Percentiles rank a stretch among this genome's conserved stretches.
phyloP scores from a whole-genome alignment of 2,329 filamentous ascomycete genomes.

The Aspergillus carbonarius region DNA sequence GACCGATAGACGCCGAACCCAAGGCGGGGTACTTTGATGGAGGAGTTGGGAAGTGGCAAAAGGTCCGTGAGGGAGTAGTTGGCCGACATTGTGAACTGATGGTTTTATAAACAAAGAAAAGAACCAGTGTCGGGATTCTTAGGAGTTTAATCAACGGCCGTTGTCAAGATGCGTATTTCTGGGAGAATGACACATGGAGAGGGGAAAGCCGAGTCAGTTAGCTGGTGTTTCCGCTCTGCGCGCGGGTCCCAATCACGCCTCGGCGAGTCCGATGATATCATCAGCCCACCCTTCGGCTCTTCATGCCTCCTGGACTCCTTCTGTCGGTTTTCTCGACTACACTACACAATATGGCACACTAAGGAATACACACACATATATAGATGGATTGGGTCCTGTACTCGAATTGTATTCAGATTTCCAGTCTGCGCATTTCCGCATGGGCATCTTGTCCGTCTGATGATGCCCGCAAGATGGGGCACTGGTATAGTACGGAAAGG shows the following conservation, averaged over 20 bases:
- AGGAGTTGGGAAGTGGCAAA: slow-evolving; percentile 52
- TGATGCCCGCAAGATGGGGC: not conserved
- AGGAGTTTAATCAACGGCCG: not conserved
- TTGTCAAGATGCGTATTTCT: not conserved
- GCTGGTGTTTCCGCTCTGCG: not conserved
- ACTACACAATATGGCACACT: not conserved
- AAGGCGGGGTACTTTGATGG: slow-evolving; percentile 60
- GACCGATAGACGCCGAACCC: slow-evolving; percentile 72
- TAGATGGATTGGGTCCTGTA: not conserved
- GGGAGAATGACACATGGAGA: not conserved
- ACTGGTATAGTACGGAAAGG: not conserved
- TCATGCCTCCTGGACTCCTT: not conserved
- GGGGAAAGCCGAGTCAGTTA: not conserved
- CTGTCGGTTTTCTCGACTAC: not conserved
- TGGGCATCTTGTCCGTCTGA: not conserved
- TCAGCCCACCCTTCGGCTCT: not conserved
- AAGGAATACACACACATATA: not conserved
- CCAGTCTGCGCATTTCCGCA: not conserved
- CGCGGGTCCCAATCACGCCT: not conserved
- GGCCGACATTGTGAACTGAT: slow-evolving; percentile 26
- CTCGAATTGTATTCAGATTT: not conserved
- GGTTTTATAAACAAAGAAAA: not conserved
- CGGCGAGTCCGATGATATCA: not conserved
- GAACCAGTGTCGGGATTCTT: not conserved
- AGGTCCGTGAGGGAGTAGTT: slow-evolving; percentile 49